phyloP scores from a whole-genome alignment of 2,329 filamentous ascomycete genomes.

The Fusarium sp. region DNA sequence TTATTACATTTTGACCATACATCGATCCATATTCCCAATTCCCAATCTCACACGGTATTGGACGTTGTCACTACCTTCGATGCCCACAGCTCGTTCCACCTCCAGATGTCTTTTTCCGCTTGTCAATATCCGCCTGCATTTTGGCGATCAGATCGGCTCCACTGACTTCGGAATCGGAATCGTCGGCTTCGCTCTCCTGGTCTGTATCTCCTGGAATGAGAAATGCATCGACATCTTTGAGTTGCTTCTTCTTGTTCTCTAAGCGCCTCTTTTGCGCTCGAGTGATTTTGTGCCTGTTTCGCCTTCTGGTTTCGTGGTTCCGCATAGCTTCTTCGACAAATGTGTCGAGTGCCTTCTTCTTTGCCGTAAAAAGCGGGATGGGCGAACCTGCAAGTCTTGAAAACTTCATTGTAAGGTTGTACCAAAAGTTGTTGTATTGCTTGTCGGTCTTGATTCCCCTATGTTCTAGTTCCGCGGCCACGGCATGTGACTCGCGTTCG shows the following conservation, averaged over 20 bases:
- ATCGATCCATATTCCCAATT: neutral
- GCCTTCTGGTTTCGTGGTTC: constrained; percentile 10
- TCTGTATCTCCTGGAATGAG: constrained; percentile 39
- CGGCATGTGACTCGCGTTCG: constrained; percentile 15
- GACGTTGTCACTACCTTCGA: constrained; percentile 3
- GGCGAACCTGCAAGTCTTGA: constrained; percentile 34
- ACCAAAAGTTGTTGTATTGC: constrained; percentile 44
- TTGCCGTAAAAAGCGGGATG: constrained; percentile 43
- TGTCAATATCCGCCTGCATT: constrained; percentile 22
- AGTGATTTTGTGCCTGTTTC: neutral
- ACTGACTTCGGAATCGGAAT: constrained; percentile 24
- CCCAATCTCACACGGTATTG: constrained; percentile 7
- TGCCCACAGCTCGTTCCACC: constrained; percentile 37
- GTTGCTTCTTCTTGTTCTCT: constrained; percentile 16
- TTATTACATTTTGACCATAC: constrained; percentile 17
- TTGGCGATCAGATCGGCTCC: constrained; percentile 28
- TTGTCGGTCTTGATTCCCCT: constrained; percentile 28
- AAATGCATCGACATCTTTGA: constrained; percentile 36
- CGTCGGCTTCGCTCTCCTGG: constrained; percentile 27
- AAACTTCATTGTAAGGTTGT: constrained; percentile 42
- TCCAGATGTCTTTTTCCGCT: constrained; percentile 12
- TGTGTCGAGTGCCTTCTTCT: constrained; percentile 41
- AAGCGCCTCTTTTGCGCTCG: neutral
- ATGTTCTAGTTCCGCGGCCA: constrained; percentile 31
- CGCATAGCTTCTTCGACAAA: constrained; percentile 38